Percentiles rank a stretch among this genome's conserved stretches.
These are phyloP conservation scores for Colletotrichum abscissum DNA, from an alignment of 2,329 filamentous ascomycete species.

Conservation along the genomic window DNA sequence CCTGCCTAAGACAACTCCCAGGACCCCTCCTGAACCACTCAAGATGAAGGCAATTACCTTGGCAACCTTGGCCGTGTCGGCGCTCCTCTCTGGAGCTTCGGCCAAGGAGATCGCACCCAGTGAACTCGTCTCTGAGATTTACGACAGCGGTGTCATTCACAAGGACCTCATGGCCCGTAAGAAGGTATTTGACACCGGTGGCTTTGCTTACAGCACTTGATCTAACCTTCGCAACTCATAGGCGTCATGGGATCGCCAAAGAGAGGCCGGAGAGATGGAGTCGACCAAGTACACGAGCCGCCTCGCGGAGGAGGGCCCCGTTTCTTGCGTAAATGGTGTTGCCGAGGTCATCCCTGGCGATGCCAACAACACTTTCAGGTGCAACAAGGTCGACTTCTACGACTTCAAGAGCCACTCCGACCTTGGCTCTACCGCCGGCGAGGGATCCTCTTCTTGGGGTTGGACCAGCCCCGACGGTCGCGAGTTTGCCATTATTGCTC, in stretches of 20 bases:
- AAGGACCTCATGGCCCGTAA: slow-evolving; percentile 38
- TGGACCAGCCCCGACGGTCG: slow-evolving; percentile 55
- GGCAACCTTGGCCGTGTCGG: slow-evolving; percentile 29
- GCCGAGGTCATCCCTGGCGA: slow-evolving; percentile 35
- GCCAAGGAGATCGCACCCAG: slow-evolving; percentile 38
- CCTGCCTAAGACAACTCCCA: slow-evolving; percentile 5
- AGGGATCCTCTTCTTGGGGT: slow-evolving; percentile 50
- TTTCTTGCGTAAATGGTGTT: slow-evolving; percentile 35
- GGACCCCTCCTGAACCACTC: slow-evolving; percentile 13
- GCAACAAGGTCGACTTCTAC: slow-evolving; percentile 49
- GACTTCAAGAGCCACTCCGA: slow-evolving; percentile 64
- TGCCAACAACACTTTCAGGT: slow-evolving; percentile 36
- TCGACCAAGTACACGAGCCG: slow-evolving; percentile 30
- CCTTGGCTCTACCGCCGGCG: slow-evolving; percentile 53
- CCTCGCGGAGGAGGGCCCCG: slow-evolving; percentile 29
- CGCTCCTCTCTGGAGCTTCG: slow-evolving; percentile 28
- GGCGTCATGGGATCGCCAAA: slow-evolving; percentile 35
- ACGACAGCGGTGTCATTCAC: slow-evolving; percentile 37
- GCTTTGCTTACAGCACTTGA: no score
- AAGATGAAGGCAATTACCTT: slow-evolving; percentile 33
- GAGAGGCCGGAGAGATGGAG: slow-evolving; percentile 33
- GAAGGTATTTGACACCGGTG: slow-evolving; percentile 16
- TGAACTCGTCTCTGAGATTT: slow-evolving; percentile 35
- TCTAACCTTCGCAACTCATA: background rate
- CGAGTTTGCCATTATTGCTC: slow-evolving; percentile 37